A percentile compares a stretch with the other conserved stretches of the same genome.
Conservation (phyloP, 768 basidiomycete genomes). For the Russula sp. region DNA sequence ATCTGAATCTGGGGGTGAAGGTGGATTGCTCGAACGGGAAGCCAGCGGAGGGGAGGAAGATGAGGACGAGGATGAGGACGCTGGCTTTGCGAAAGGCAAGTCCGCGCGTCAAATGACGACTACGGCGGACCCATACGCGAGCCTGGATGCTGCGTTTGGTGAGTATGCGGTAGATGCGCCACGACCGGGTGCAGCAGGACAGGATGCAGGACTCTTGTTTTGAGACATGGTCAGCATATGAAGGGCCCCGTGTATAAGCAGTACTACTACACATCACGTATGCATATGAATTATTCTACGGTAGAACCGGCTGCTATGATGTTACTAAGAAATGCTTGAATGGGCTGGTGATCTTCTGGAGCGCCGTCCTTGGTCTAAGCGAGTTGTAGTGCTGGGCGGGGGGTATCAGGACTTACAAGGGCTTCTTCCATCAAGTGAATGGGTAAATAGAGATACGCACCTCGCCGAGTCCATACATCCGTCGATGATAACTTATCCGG, state of each 20-base stretch:
- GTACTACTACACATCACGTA: background rate
- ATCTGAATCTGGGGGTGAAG: conserved; percentile 24
- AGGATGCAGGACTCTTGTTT: conserved; percentile 59
- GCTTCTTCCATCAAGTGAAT: too few species aligned
- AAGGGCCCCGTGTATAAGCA: background rate
- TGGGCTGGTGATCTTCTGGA: conserved; percentile 16
- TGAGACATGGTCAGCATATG: conserved; percentile 25
- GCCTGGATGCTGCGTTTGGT: conserved; percentile 69
- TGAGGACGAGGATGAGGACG: conserved; percentile 30
- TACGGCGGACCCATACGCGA: conserved; percentile 70
- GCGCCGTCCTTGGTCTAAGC: conserved; percentile 46
- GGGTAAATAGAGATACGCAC: conserved; percentile 38
- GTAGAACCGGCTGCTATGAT: background rate
- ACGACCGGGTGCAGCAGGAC: conserved; percentile 44
- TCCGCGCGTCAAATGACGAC: conserved; percentile 20
- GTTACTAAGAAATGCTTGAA: conserved; percentile 12
- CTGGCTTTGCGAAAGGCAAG: conserved; percentile 33
- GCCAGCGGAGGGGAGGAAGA: conserved; percentile 21
- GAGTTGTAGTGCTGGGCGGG: conserved; percentile 78
- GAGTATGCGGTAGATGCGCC: conserved; percentile 70
- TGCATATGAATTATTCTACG: conserved; percentile 5
- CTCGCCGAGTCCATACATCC: conserved; percentile 95
- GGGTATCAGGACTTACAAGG: background rate
- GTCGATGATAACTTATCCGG: conserved; percentile 85
- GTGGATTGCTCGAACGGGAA: conserved; percentile 24